A percentile compares a stretch with the other conserved stretches of the same genome.
These are phyloP conservation scores for Umbilicus rupestris DNA, from an alignment of 164 flowering plant genomes.

Conservation along the genomic window DNA sequence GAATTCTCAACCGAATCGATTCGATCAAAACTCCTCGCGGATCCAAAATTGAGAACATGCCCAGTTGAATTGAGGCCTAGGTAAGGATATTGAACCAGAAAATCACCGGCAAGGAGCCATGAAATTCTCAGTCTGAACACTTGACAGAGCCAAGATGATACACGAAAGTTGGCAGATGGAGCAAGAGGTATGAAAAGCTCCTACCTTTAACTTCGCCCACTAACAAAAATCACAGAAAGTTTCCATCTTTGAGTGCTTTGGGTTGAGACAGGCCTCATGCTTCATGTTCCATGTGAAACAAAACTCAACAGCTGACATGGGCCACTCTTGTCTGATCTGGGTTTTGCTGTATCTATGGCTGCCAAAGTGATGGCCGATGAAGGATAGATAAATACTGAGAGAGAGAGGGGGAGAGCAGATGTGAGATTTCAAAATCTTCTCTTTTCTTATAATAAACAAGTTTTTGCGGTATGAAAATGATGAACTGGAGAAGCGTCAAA, in stretches of 20 bases:
- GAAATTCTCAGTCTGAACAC: neutral
- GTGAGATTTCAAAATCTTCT: neutral
- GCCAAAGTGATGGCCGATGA: neutral
- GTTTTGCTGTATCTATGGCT: neutral
- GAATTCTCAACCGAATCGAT: neutral
- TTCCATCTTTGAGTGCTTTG: neutral
- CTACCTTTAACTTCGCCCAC: neutral
- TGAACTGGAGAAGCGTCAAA: neutral
- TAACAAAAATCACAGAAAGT: conserved; percentile 1
- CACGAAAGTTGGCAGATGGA: neutral
- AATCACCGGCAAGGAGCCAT: neutral
- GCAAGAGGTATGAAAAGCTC: neutral
- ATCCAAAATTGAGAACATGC: neutral
- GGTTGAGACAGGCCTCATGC: neutral
- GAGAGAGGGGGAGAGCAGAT: neutral
- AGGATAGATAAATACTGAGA: neutral
- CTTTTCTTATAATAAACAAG: neutral
- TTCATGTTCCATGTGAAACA: neutral
- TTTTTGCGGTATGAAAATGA: conserved; percentile 2
- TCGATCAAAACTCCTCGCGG: neutral
- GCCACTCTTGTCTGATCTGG: neutral
- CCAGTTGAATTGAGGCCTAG: neutral
- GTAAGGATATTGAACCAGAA: neutral
- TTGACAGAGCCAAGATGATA: neutral
- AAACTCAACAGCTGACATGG: conserved; percentile 3